Evolutionary conservation across 2,329 filamentous ascomycete species (phyloP).

Genomic region (Ophiocordyceps unilateralis): DNA sequence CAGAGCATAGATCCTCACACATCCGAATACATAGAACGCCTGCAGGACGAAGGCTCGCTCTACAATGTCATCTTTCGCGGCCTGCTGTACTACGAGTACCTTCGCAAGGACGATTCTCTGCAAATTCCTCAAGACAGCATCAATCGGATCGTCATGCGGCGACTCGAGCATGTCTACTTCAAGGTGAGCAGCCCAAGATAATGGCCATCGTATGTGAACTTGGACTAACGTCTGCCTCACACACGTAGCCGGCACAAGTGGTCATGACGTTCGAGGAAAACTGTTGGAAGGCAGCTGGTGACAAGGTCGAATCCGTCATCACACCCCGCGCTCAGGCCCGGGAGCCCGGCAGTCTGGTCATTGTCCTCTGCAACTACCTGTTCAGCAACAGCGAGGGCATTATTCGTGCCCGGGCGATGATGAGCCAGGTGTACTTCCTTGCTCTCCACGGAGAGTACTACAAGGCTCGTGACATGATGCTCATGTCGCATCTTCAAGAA

Average conservation of each 20-base stretch:
- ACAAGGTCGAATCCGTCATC: conserved; percentile 56
- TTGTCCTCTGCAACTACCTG: conserved; percentile 83
- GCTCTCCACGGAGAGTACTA: conserved; percentile 97
- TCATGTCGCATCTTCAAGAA: conserved; percentile 98
- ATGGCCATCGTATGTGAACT: neutral
- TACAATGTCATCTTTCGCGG: conserved; percentile 88
- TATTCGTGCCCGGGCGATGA: conserved; percentile 87
- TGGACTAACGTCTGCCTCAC: conserved; percentile 2
- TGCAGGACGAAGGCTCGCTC: conserved; percentile 76
- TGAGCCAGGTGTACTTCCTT: conserved; percentile 97
- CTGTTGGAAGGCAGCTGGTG: conserved; percentile 68
- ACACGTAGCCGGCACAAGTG: conserved; percentile 64
- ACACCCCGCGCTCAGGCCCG: conserved; percentile 52
- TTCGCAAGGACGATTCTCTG: conserved; percentile 52
- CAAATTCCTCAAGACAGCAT: conserved; percentile 70
- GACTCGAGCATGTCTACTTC: conserved; percentile 96
- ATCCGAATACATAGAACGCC: conserved; percentile 90
- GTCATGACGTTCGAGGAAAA: conserved; percentile 89
- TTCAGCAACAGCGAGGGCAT: conserved; percentile 93
- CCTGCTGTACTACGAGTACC: conserved; percentile 71
- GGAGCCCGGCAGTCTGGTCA: conserved; percentile 62
- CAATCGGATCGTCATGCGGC: conserved; percentile 85
- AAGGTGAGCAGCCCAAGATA: conserved; percentile 41
- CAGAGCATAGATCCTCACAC: conserved; percentile 97
- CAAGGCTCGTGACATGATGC: conserved; percentile 94